A percentile compares a stretch with the other conserved stretches of the same genome.
These are phyloP conservation scores for Hyaloscypha variabilis DNA, from an alignment of 495 filamentous ascomycete genomes.

Conservation along the genomic window DNA sequence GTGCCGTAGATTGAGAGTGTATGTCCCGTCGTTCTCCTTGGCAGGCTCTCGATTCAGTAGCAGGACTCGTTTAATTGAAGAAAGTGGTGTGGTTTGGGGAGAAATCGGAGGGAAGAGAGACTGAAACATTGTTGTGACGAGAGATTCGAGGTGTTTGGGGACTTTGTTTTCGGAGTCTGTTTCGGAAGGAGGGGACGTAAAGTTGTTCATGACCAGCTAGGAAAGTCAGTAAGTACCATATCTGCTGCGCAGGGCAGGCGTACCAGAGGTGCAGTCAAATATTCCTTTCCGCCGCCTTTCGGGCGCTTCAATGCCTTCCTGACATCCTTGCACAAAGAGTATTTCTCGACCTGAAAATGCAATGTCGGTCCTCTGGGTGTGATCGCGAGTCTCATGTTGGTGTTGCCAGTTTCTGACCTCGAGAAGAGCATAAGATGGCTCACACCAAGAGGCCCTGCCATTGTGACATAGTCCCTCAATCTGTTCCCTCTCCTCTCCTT, in stretches of 20 bases:
- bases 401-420: slow-evolving; percentile 84
- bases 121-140: slow-evolving; percentile 95
- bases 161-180: slow-evolving; percentile 65
- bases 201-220: slow-evolving; percentile 97
- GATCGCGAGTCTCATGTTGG: slow-evolving; percentile 85
- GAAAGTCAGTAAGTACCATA: slow-evolving; percentile 18
- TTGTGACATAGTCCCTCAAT: slow-evolving; percentile 89
- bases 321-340: slow-evolving; percentile 91
- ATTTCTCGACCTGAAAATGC: slow-evolving; percentile 94
- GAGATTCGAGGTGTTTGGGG: slow-evolving; percentile 85
- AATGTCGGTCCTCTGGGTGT: slow-evolving; percentile 91
- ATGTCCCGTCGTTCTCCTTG: slow-evolving; percentile 62
- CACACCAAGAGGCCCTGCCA: slow-evolving; percentile 94
- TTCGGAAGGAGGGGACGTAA: slow-evolving; percentile 63
- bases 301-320: slow-evolving; percentile 80
- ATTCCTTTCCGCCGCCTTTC: slow-evolving; percentile 79
- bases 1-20: slow-evolving; percentile 89
- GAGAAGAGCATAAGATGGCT: slow-evolving; percentile 95
- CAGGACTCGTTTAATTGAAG: slow-evolving; percentile 85
- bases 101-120: slow-evolving; percentile 96
- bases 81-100: slow-evolving; percentile 83
- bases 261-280: slow-evolving; percentile 77
- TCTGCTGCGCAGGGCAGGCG: neutral
- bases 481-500: slow-evolving; percentile 89
- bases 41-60: slow-evolving; percentile 80